Evolutionary conservation across 306 rosid genomes (phyloP), one percentile per base, ranked within the genome.

Genomic region (Rubus idaeus): DNA sequence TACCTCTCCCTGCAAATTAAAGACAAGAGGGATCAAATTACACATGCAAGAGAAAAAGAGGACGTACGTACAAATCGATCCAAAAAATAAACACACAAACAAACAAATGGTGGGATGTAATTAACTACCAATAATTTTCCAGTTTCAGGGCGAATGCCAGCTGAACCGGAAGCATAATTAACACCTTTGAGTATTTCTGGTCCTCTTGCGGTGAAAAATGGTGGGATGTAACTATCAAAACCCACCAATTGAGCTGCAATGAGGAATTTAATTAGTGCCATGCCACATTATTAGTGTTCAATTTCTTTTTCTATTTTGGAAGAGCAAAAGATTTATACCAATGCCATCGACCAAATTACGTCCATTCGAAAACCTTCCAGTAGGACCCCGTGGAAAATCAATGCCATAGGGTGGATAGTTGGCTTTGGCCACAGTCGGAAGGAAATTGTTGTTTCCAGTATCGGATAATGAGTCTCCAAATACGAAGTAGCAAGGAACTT

Each of bases 181-280:
- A 79, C 74, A n/a, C 82, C 78, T 12, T n/a, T 0, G 6, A 63
- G 53, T 35, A 72, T 61, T 40, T 16, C 4, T 9, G 0, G 0
- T 0, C 55, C 11, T 8, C 5, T 57, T 41, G 78, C 77, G 49
- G 78, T 74, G 55, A 75, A 75, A 78, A 71, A 89, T 8, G 97
- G 88, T 5, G 89, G 89, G 40, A 91, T 91, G 57, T 30, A 85
- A 26, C 11, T 2, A 5, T 75, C 69, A 14, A 89, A 91, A 21
- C 95, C 96, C 78, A 93, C 66, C 58, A 79, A 79, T 60, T 88
- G 76, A 77, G 88, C 93, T 93, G 88, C 26, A 72, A 64, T 39
- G 21, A 63, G 44, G 35, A 30, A 30, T 30, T 30, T 30, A 30
- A 0, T 30, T 30, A 30, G 2, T 30, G 35, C 26, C 1, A n/a